These are phyloP conservation scores for Leptodontidium sp. DNA, from an alignment of 2,329 filamentous ascomycete genomes.

Conservation along the genomic window DNA sequence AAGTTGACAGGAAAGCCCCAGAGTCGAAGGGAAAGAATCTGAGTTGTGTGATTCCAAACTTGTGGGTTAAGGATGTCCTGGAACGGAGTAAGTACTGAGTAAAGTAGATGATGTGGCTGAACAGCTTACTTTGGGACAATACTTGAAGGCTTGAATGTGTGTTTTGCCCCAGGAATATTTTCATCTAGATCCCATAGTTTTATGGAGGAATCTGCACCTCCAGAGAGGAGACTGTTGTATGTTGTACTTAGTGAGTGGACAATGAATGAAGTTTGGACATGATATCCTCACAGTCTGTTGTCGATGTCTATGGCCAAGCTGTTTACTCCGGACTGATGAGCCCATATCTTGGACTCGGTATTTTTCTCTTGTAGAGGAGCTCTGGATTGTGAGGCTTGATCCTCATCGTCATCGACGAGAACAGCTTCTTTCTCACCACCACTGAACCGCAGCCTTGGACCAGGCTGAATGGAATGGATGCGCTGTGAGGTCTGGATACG, in stretches of 20 bases:
- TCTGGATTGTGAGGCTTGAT: neutral
- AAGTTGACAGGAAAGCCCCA: constrained; percentile 77
- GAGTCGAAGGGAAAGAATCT: constrained; percentile 83
- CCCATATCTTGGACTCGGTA: constrained; percentile 53
- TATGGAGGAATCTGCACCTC: constrained; percentile 84
- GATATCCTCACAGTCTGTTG: constrained; percentile 68
- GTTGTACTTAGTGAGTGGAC: constrained; percentile 26
- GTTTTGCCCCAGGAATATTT: constrained; percentile 50
- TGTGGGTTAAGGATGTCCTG: constrained; percentile 56
- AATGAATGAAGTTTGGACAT: constrained; percentile 4
- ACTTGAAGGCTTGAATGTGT: constrained; percentile 63
- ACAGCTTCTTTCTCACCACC: constrained; percentile 57
- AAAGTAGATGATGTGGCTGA: neutral
- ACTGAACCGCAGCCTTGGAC: constrained; percentile 74
- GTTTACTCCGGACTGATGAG: constrained; percentile 82
- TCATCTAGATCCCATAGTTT: constrained; percentile 87
- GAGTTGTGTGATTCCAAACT: constrained; percentile 77
- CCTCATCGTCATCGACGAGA: constrained; percentile 28
- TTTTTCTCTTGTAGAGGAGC: neutral
- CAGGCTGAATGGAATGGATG: constrained; percentile 73
- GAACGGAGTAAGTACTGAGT: neutral
- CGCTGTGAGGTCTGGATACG: constrained; percentile 71
- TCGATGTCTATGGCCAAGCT: constrained; percentile 85
- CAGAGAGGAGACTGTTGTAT: constrained; percentile 74
- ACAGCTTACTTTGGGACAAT: constrained; percentile 53